Evolutionary conservation across 2,329 filamentous ascomycete species (phyloP).

Genomic region (Ophiostoma montium): DNA sequence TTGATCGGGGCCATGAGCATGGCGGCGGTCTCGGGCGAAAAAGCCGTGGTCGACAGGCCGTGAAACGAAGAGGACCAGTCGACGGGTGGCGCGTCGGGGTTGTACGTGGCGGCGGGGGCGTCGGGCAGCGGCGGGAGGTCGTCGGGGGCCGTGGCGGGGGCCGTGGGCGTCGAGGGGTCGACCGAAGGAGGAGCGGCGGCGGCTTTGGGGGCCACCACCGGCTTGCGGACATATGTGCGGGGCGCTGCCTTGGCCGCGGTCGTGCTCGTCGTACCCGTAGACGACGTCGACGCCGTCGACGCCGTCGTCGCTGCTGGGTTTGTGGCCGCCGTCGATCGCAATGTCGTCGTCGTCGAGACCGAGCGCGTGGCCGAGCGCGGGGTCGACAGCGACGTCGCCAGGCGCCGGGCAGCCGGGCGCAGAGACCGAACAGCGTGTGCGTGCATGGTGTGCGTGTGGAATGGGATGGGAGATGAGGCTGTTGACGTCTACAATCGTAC

Average conservation of each 20-base stretch:
- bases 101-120: not conserved
- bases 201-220: not conserved
- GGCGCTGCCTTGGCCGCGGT: not conserved
- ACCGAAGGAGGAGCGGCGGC: not conserved
- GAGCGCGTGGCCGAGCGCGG: not conserved
- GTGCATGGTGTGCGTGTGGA: slow-evolving; percentile 1
- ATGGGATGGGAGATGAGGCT: too few species aligned
- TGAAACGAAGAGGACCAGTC: slow-evolving; percentile 81
- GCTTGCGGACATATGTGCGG: not conserved
- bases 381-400: not conserved
- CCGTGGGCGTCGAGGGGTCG: not conserved
- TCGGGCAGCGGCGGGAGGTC: not conserved
- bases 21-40: slow-evolving; percentile 53
- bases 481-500: too few species aligned
- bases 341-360: not conserved
- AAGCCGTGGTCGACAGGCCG: slow-evolving; percentile 57
- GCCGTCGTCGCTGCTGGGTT: not conserved
- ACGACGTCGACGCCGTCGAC: not conserved
- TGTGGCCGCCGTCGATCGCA: not conserved
- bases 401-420: not conserved
- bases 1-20: slow-evolving; percentile 55
- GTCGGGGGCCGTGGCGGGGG: not conserved
- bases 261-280: not conserved
- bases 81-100: slow-evolving; percentile 18
- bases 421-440: not conserved